Base-by-base conservation (phyloP, 805 yeast species). In the Saccharomycopsis olivae region DNA sequence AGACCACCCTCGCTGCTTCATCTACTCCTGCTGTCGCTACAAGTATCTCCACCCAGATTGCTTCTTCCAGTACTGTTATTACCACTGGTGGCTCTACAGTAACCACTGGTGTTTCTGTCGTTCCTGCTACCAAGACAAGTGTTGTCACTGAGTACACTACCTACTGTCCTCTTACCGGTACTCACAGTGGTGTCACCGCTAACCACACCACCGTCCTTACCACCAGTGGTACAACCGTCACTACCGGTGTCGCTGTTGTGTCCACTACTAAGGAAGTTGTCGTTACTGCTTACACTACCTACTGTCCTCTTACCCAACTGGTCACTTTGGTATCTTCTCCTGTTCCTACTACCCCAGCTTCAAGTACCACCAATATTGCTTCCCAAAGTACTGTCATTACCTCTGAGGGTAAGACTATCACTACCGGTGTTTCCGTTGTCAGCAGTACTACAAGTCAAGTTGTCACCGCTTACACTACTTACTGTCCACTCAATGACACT, bases 111-210 rank as follows among this genome's bases (percentile, higher is more conserved):
- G 25, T 28, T 13, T 10, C 16, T 10, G 24, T 24, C n/a, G 17
- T 16, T 14, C 21, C 33, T 16, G 15, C 37, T 28, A 51, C 53
- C 38, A 16, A 38, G 23, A 39, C 40, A 8, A 47, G 45, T 38
- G 34, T 39, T 38, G 48, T 28, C 28, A 51, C 55, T 36, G 43
- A 41, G 21, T 48, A 50, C 50, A 52, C 55, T 41, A 52, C 55
- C 31, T 51, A 49, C 53, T 52, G 55, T 40, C 55, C 55, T 44
- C 47, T 51, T 38, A 19, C 10, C 16, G n/a, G n/a, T n/a, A n/a
- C n/a, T n/a, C n/a, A n/a, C n/a, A n/a, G n/a, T n/a, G n/a, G n/a
- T n/a, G n/a, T n/a, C n/a, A n/a, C n/a, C n/a, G n/a, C n/a, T n/a
- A n/a, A n/a, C n/a, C n/a, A n/a, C n/a, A n/a, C n/a, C n/a, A n/a